Percentiles rank a stretch among this genome's conserved stretches.
phyloP scores from a whole-genome alignment of 306 rosid genomes.

The Cucurbita argyrosperma region DNA sequence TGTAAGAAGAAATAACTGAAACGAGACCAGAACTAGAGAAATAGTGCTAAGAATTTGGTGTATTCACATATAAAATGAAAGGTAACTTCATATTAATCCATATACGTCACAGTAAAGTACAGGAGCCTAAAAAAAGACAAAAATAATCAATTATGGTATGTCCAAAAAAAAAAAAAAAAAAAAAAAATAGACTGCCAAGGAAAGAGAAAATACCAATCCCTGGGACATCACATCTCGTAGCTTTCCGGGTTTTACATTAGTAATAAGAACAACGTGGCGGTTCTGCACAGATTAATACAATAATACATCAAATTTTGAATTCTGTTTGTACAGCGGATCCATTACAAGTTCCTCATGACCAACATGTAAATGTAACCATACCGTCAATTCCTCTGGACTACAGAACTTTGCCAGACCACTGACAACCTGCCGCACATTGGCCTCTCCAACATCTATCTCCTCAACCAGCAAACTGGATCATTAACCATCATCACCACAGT shows the following conservation, averaged over 20 bases:
- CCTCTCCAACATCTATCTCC: slow-evolving; percentile 91
- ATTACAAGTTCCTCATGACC: not conserved
- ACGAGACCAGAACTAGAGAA: not conserved
- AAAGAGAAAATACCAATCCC: slow-evolving; percentile 54
- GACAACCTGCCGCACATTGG: slow-evolving; percentile 77
- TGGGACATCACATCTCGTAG: slow-evolving; percentile 88
- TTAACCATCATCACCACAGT: not conserved
- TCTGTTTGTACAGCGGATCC: not conserved
- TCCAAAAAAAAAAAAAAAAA: too few species aligned
- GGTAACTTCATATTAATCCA: not conserved
- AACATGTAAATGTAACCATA: slow-evolving; percentile 18
- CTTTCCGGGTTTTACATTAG: slow-evolving; percentile 95
- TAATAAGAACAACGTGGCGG: slow-evolving; percentile 66
- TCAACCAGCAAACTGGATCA: slow-evolving; percentile 74
- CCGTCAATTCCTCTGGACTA: slow-evolving; percentile 74
- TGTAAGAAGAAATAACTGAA: not conserved
- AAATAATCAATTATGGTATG: not conserved
- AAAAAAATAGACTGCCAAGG: not conserved
- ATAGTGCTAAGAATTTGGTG: not conserved
- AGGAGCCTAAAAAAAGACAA: not conserved
- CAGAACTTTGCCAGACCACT: slow-evolving; percentile 82
- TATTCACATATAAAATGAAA: not conserved
- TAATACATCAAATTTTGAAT: not conserved
- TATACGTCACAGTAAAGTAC: not conserved
- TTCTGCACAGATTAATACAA: slow-evolving; percentile 33